Percentiles rank a stretch among this genome's conserved stretches.
Evolutionary conservation across 225 moss, liverwort and hornwort species (phyloP).

Genomic region (Polytrichum formosum): DNA sequence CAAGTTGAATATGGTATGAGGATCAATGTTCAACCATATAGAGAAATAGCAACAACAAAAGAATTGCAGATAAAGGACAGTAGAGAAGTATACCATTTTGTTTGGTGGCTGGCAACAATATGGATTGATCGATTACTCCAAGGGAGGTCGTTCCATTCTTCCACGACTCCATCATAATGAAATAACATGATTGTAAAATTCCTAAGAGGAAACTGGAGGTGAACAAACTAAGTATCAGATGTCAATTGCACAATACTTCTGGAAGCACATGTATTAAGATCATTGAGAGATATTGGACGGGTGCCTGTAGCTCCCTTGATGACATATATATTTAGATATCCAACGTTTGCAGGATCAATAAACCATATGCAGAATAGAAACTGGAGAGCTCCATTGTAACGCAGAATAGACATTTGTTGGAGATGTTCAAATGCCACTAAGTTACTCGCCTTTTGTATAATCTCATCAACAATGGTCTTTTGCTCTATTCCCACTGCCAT

Average conservation of each 20-base stretch:
- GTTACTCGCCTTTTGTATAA: slow-evolving; percentile 62
- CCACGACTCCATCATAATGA: slow-evolving; percentile 46
- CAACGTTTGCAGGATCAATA: no score
- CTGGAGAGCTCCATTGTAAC: no score
- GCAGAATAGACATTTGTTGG: no score
- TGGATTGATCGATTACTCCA: slow-evolving; percentile 47
- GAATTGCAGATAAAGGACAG: background rate
- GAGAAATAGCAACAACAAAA: no score
- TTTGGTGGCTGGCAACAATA: slow-evolving; percentile 37
- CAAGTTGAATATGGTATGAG: no score
- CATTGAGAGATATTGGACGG: no score
- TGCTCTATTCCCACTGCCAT: slow-evolving; percentile 88
- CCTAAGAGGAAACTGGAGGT: slow-evolving; percentile 35
- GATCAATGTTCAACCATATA: no score
- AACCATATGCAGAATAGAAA: no score
- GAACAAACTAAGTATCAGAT: background rate
- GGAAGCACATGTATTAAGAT: no score
- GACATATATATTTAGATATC: no score
- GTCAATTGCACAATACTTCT: background rate
- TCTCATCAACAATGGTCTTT: slow-evolving; percentile 55
- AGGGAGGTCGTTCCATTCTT: slow-evolving; percentile 39
- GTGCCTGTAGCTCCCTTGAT: no score
- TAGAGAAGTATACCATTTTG: slow-evolving; percentile 34
- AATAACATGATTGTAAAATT: slow-evolving; percentile 46
- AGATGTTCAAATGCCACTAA: no score